Percentiles rank a stretch among this genome's conserved stretches.
phyloP scores from a whole-genome alignment of 495 filamentous ascomycete genomes.

The Lepidopterella palustris region DNA sequence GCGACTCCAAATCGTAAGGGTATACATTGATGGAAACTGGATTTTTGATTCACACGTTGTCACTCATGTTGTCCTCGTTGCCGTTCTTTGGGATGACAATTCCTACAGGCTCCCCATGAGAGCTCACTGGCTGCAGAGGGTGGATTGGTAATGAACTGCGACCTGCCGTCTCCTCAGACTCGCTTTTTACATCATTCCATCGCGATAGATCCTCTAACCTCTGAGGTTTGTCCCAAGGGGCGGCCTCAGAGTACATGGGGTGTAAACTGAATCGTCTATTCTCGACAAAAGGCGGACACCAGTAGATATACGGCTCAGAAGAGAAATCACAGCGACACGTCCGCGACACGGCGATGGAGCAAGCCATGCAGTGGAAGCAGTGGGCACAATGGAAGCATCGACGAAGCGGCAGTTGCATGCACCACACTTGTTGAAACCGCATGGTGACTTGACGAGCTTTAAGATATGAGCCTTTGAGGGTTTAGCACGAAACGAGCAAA shows the following conservation, averaged over 20 bases:
- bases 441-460: background rate
- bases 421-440: background rate
- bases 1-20: background rate
- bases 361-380: background rate
- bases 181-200: background rate
- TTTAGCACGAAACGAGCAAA: background rate
- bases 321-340: background rate
- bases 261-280: background rate
- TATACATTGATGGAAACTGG: background rate
- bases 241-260: background rate
- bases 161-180: background rate
- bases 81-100: background rate
- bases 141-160: too few species aligned
- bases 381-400: background rate
- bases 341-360: background rate
- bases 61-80: background rate
- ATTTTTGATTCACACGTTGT: background rate
- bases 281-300: background rate
- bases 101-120: background rate
- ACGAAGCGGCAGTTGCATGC: background rate
- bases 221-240: background rate
- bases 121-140: too few species aligned
- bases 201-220: background rate
- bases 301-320: background rate
- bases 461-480: background rate